Base-by-base conservation (phyloP, 192 early-diverging fungal species). In the Mortierella alpina region DNA sequence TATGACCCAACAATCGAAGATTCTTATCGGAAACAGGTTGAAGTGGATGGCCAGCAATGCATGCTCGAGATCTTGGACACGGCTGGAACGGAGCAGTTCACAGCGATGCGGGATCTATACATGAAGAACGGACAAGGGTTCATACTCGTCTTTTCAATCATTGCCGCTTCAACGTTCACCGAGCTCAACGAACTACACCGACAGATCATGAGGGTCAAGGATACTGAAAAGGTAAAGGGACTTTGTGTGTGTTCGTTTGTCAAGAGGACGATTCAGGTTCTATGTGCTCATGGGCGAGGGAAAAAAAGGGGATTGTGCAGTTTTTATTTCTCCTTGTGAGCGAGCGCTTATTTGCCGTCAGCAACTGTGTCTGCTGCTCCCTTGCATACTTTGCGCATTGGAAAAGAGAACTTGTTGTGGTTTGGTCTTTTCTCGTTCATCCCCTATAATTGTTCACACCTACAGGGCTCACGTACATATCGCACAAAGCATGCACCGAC, bases 1-100 rank as follows among this genome's bases (percentile, higher is more conserved):
- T 98, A 98, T 72, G 96, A 98, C 75, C 96, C 96, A 50, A 98
- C 96, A 7, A 98, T 98, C 70, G 96, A 98, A 78, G 92, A 92
- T 74, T 90, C 88, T 70, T 96, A 98, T 89, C 88, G 94, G 66
- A 96, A 98, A 75, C 91, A 95, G 80, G 93, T 92, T 64, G 84
- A 90, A 52, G 90, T 98, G 11, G 95, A 97, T 79, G 89, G 86
- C 61, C 89, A 93, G 61, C 87, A 86, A 50, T 95, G 94, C 56
- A 85, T 96, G 72, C 87, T 97, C 8, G 96, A 97, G 69, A 90
- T 97, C 51, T 90, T 97, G 22, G 96, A 97, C 87, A 96, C 95
- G n/a, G 96, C 96, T 8, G 96, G 96, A 51, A 88, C 85, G 20
- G 87, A 88, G 72, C 87, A 86, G 68, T 88, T 88, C 60, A 84